A percentile compares a stretch with the other conserved stretches of the same genome.
Evolutionary conservation across 2,329 filamentous ascomycete genomes (phyloP).

Genomic region (Stagonosporopsis rhizophila): DNA sequence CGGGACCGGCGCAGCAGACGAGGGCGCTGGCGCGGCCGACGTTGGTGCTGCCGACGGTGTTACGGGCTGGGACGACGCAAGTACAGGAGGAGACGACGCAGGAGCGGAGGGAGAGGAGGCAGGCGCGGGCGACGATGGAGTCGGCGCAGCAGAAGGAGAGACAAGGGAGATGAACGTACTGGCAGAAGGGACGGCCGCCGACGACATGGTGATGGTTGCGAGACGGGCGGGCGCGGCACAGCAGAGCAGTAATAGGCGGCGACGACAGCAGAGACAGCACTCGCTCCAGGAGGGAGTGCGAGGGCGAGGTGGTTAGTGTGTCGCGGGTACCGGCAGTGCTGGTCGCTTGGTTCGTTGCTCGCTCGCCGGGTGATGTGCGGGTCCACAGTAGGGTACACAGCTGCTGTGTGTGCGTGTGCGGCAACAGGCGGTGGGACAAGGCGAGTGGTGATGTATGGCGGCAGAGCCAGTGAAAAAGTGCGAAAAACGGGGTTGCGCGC

Average conservation of each 20-base stretch:
- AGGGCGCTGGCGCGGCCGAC: constrained; percentile 23
- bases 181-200: constrained; percentile 36
- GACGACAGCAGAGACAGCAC: not conserved
- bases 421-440: constrained; percentile 23
- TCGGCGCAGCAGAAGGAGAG: constrained; percentile 18
- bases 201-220: constrained; percentile 34
- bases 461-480: constrained; percentile 14
- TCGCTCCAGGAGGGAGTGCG: constrained; percentile 8
- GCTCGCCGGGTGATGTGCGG: constrained; percentile 16
- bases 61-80: constrained; percentile 27
- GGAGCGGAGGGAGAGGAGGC: constrained; percentile 21
- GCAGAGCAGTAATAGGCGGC: constrained; percentile 20
- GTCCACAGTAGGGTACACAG: constrained; percentile 11
- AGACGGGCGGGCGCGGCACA: constrained; percentile 18
- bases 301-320: constrained; percentile 31
- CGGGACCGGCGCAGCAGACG: constrained; percentile 26
- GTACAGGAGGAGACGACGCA: constrained; percentile 21
- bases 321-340: constrained; percentile 17
- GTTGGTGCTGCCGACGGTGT: constrained; percentile 31
- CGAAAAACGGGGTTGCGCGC: constrained; percentile 10
- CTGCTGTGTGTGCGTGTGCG: too few species aligned
- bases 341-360: constrained; percentile 11
- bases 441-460: constrained; percentile 31
- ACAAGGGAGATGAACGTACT: constrained; percentile 44
- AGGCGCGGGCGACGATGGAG: constrained; percentile 18